phyloP scores from a whole-genome alignment of 192 early-diverging fungal genomes.

The Coemansia sp. region DNA sequence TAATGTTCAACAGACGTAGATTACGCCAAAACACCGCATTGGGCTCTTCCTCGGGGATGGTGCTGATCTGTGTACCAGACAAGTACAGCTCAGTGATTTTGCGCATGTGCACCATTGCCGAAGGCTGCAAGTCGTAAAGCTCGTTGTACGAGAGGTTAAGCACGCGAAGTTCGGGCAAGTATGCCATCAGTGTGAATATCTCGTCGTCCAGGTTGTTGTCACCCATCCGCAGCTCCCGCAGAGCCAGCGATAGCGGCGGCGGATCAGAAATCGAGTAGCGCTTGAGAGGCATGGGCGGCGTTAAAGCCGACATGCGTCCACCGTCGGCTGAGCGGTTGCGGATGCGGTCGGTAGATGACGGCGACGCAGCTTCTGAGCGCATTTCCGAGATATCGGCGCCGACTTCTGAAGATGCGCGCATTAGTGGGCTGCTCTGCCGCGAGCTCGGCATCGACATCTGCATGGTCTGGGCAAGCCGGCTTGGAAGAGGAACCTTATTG shows the following conservation, averaged over 20 bases:
- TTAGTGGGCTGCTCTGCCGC: conserved; percentile 40
- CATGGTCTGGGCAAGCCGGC: conserved; percentile 25
- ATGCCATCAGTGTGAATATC: conserved; percentile 69
- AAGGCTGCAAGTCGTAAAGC: conserved; percentile 78
- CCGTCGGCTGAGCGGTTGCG: conserved; percentile 48
- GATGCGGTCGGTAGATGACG: conserved; percentile 12
- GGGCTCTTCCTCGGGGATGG: conserved; percentile 82
- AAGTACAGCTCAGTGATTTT: conserved; percentile 77
- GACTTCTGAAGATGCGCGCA: conserved; percentile 35
- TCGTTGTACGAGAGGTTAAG: conserved; percentile 81
- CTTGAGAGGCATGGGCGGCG: conserved; percentile 28
- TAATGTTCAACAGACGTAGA: conserved; percentile 76
- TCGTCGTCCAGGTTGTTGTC: conserved; percentile 85
- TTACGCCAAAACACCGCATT: conserved; percentile 63
- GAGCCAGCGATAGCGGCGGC: conserved; percentile 55
- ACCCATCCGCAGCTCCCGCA: conserved; percentile 69
- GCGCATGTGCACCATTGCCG: conserved; percentile 67
- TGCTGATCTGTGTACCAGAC: conserved; percentile 79
- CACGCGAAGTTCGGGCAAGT: conserved; percentile 70
- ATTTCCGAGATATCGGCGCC: background rate
- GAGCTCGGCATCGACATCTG: conserved; percentile 37
- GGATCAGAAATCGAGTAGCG: conserved; percentile 57
- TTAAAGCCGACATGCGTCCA: conserved; percentile 24
- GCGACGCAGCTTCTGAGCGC: conserved; percentile 1
- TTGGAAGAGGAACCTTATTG: conserved; percentile 20